Base-by-base conservation (phyloP, 768 basidiomycete species). In the Pleurotus sapidus region DNA sequence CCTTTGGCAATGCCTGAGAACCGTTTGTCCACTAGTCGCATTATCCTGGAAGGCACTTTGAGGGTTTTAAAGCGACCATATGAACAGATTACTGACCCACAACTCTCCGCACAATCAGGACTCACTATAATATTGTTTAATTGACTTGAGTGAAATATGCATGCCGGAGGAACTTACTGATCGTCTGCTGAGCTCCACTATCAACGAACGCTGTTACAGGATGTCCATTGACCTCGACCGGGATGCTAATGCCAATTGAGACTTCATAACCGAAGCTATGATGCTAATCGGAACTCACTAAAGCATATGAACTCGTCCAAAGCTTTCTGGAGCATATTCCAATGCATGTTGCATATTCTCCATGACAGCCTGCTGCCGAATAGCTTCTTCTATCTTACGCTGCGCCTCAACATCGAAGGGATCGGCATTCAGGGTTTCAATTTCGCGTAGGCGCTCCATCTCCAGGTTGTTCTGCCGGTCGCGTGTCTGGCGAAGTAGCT, bases 191-290 rank as follows among this genome's bases (percentile, higher is more conserved):
- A 9, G 97, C 97, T 42, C 96, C 97, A 61, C 94, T 97, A 69
- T 99, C 97, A 43, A 99, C 97, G 64, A 99, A 99, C 0, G 97
- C 97, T 70, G 93, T 95, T 38, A 98, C 86, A 3, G 89, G 89
- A 59, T 81, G 79, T 1, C 89, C 88, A 66, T 99, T 99, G 2
- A 99, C 93, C 66, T 98, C 97, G 0, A 95, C 86, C 23, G 88
- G 83, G 60, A 98, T 91, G 64, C 92, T 95, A 57, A 7, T 23
- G 7, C 12, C 5, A 40, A n/a, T 8, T 17, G 25, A 60, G 47
- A 57, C 49, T 11, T 2, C 15, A 37, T 3, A 53, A 53, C 46
- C 27, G 55, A n/a, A 54, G 30, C 20, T 56, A 14, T 4, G 49
- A 60, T n/a, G 15, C 23, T 27, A 40, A 39, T 57, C 9, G 25